Conservation (phyloP, 352 stramenopile species). For the Phytophthora pinifolia region DNA sequence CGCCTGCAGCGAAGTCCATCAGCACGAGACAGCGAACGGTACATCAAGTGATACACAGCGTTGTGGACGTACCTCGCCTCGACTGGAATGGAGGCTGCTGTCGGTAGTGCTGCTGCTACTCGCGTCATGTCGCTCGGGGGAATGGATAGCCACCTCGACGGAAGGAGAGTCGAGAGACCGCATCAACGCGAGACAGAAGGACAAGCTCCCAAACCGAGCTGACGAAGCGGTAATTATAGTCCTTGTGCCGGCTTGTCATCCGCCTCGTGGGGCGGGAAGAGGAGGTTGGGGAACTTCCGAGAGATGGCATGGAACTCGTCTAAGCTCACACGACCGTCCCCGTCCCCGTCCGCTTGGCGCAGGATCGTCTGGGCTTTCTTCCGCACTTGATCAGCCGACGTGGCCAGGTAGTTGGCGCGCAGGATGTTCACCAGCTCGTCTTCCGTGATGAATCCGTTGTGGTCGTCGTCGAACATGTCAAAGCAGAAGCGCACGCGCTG, state of each 20-base stretch:
- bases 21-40: too few species aligned
- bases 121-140: slow-evolving; percentile 8
- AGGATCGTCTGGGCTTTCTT: slow-evolving; percentile 89
- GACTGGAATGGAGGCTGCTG: slow-evolving; percentile 5
- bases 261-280: slow-evolving; percentile 73
- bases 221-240: slow-evolving; percentile 25
- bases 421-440: slow-evolving; percentile 92
- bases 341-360: slow-evolving; percentile 79
- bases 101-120: slow-evolving; percentile 13
- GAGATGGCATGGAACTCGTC: slow-evolving; percentile 87
- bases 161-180: slow-evolving; percentile 15
- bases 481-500: slow-evolving; percentile 94
- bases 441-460: slow-evolving; percentile 89
- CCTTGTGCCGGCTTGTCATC: slow-evolving; percentile 1
- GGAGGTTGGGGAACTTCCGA: slow-evolving; percentile 91
- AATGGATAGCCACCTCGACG: slow-evolving; percentile 15
- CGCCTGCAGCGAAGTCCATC: slow-evolving; percentile 24
- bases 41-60: too few species aligned
- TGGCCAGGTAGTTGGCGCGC: slow-evolving; percentile 87
- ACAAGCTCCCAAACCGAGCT: neutral
- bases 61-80: slow-evolving; percentile 33
- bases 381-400: slow-evolving; percentile 64
- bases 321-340: slow-evolving; percentile 73
- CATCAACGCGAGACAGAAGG: slow-evolving; percentile 1
- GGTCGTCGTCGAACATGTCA: slow-evolving; percentile 94